Evolutionary conservation across 305 asterid species (phyloP).

Genomic region (Rubia peregrina): DNA sequence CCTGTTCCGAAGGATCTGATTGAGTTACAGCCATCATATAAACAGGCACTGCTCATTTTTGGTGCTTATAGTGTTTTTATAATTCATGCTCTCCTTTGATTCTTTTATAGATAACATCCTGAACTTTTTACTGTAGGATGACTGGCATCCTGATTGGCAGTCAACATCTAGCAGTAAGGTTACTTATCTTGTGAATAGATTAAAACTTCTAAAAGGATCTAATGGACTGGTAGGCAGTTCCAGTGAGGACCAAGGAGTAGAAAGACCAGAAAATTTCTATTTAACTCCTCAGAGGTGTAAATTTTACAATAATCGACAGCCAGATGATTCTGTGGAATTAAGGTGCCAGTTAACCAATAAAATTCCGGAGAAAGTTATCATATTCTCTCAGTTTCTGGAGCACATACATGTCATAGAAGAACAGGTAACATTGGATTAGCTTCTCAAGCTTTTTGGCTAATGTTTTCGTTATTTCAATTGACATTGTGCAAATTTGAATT

Average conservation of each 20-base stretch:
- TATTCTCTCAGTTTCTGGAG: slow-evolving; percentile 97
- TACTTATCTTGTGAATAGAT: slow-evolving; percentile 55
- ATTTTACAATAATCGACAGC: slow-evolving; percentile 20
- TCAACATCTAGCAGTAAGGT: slow-evolving; percentile 98
- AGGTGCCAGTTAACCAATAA: slow-evolving; percentile 25
- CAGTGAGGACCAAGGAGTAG: slow-evolving; percentile 26
- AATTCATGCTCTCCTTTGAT: neutral
- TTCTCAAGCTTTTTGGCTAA: slow-evolving; percentile 18
- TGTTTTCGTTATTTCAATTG: slow-evolving; percentile 20
- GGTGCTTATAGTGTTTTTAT: slow-evolving; percentile 1
- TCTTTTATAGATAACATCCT: slow-evolving; percentile 7
- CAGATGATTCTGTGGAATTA: slow-evolving; percentile 25
- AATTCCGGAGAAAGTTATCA: slow-evolving; percentile 65
- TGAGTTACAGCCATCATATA: slow-evolving; percentile 96
- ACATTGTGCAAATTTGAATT: slow-evolving; percentile 19
- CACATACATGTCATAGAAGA: slow-evolving; percentile 90
- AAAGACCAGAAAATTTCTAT: slow-evolving; percentile 23
- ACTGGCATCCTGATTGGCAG: slow-evolving; percentile 99
- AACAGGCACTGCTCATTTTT: slow-evolving; percentile 47
- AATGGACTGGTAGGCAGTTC: slow-evolving; percentile 38
- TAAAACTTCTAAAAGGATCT: slow-evolving; percentile 54
- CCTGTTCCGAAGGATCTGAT: slow-evolving; percentile 99
- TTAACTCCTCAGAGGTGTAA: slow-evolving; percentile 22
- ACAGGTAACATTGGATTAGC: slow-evolving; percentile 52
- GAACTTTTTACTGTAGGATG: slow-evolving; percentile 50